Evolutionary conservation across 768 basidiomycete species (phyloP).

Genomic region (Termitomyces sp.): DNA sequence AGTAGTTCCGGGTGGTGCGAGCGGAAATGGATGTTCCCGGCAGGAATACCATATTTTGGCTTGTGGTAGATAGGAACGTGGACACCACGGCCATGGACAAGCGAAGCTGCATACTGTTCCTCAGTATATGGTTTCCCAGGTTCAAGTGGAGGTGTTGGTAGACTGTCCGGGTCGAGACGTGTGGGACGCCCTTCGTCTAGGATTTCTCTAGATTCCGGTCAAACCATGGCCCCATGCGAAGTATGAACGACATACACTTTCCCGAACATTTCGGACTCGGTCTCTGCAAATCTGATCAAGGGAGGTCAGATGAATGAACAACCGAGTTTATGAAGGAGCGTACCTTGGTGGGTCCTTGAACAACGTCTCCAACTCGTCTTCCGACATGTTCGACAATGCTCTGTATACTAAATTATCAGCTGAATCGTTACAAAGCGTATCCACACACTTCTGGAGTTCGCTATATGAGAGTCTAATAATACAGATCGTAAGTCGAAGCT

Average conservation of each 20-base stretch:
- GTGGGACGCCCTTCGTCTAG: not conserved
- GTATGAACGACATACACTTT: not conserved
- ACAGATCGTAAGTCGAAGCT: not conserved
- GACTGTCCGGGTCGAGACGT: slow-evolving; percentile 16
- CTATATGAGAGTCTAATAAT: not conserved
- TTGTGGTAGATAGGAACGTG: slow-evolving; percentile 55
- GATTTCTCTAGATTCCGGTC: slow-evolving; percentile 2
- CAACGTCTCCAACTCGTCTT: slow-evolving; percentile 10
- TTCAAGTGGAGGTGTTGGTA: slow-evolving; percentile 16
- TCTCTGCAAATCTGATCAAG: slow-evolving; percentile 15
- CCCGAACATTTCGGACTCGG: slow-evolving; percentile 17
- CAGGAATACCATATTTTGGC: slow-evolving; percentile 67
- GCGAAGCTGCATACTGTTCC: slow-evolving; percentile 47
- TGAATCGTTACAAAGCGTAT: not conserved
- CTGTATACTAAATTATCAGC: not conserved
- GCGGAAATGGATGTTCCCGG: slow-evolving; percentile 80
- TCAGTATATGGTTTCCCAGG: slow-evolving; percentile 28
- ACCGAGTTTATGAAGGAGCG: not conserved
- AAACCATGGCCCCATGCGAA: not conserved
- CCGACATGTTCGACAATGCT: slow-evolving; percentile 6
- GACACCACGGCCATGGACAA: slow-evolving; percentile 61
- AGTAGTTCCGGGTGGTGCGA: slow-evolving; percentile 67
- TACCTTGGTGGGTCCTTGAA: slow-evolving; percentile 15
- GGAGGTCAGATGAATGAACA: not conserved
- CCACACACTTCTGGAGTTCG: slow-evolving; percentile 9